Conservation (phyloP, 1,284 basidiomycete species). For the Pseudozyma tsukubaensis region DNA sequence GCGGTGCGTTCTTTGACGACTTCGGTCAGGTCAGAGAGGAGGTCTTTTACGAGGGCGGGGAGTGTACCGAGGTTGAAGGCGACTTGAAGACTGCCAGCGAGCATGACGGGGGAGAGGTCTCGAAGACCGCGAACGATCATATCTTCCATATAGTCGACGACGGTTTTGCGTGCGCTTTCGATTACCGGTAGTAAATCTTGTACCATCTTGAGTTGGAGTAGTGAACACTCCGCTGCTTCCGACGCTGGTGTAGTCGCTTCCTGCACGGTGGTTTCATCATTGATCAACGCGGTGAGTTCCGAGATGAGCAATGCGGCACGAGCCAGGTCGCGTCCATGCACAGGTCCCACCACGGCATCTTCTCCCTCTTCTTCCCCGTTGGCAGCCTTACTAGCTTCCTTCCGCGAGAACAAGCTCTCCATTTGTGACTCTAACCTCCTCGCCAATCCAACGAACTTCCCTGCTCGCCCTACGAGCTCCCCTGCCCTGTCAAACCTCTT, state of each 20-base stretch:
- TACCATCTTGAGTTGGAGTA: constrained; percentile 41
- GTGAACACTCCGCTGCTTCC: constrained; percentile 54
- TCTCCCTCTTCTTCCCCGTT: constrained; percentile 12
- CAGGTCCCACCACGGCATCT: constrained; percentile 47
- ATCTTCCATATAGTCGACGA: constrained; percentile 61
- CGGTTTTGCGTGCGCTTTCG: constrained; percentile 37
- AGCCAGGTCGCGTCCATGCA: constrained; percentile 47
- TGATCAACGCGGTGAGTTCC: constrained; percentile 31
- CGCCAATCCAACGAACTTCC: constrained; percentile 33
- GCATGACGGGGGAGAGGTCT: constrained; percentile 71
- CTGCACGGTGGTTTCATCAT: not conserved
- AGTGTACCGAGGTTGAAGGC: constrained; percentile 90
- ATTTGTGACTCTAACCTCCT: constrained; percentile 51
- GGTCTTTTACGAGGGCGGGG: constrained; percentile 82
- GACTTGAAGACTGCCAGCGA: constrained; percentile 91
- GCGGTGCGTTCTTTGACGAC: constrained; percentile 82
- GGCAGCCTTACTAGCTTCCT: constrained; percentile 3
- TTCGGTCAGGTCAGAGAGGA: constrained; percentile 83
- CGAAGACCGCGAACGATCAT: constrained; percentile 59
- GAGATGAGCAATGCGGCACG: constrained; percentile 47
- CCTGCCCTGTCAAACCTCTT: constrained; percentile 20
- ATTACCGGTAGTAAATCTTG: constrained; percentile 37
- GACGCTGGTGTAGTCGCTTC: not conserved
- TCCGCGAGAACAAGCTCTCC: constrained; percentile 31
- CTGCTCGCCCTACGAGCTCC: constrained; percentile 29